Conservation (phyloP, 768 basidiomycete genomes). For the Lepiota brunneoincarnata region DNA sequence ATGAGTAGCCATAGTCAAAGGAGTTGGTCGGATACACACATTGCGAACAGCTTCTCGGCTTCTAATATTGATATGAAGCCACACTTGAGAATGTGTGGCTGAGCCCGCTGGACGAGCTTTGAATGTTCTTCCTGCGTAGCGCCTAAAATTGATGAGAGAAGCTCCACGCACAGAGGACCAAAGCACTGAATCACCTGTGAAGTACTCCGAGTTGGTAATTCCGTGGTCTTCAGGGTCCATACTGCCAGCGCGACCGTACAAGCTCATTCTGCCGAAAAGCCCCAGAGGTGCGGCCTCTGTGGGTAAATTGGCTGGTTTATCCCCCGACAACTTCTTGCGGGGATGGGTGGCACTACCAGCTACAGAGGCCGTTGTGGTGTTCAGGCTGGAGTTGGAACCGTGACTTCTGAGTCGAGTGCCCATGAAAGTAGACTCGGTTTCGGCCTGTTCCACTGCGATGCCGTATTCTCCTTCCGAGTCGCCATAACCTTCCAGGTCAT, state of each 20-base stretch:
- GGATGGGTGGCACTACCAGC: slow-evolving; percentile 20
- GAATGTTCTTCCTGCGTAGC: slow-evolving; percentile 20
- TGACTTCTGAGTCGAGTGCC: slow-evolving; percentile 30
- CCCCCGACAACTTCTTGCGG: slow-evolving; percentile 39
- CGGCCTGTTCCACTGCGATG: slow-evolving; percentile 39
- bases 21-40: slow-evolving; percentile 38
- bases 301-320: slow-evolving; percentile 57
- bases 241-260: slow-evolving; percentile 39
- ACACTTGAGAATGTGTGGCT: slow-evolving; percentile 63
- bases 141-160: background rate
- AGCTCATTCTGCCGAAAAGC: slow-evolving; percentile 64
- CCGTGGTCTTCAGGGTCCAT: slow-evolving; percentile 47
- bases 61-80: slow-evolving; percentile 63
- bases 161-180: background rate
- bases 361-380: slow-evolving; percentile 28
- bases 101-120: slow-evolving; percentile 40
- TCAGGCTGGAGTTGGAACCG: slow-evolving; percentile 37
- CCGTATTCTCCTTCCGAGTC: slow-evolving; percentile 35
- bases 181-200: slow-evolving; percentile 52
- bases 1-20: background rate
- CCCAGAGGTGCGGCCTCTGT: slow-evolving; percentile 67
- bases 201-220: slow-evolving; percentile 68
- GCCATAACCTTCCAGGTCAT: slow-evolving; percentile 26
- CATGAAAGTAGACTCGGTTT: slow-evolving; percentile 24
- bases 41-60: slow-evolving; percentile 70